Conservation (phyloP, 176 grass and related monocot genomes). For the Melocanna baccifera region DNA sequence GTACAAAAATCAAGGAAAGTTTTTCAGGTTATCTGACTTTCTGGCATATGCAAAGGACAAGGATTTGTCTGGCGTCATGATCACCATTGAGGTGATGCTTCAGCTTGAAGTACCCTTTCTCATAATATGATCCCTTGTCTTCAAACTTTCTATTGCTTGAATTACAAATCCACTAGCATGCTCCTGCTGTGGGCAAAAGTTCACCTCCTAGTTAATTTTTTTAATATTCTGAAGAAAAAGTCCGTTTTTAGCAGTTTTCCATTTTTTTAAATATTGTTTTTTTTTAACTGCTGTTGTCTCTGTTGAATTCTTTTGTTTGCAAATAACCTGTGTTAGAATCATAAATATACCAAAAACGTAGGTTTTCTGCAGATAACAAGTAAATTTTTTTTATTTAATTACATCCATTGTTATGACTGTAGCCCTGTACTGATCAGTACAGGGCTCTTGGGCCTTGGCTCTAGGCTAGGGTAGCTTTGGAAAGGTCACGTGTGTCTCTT, state of each 20-base stretch:
- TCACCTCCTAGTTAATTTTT: conserved; percentile 1
- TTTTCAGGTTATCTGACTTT: conserved; percentile 71
- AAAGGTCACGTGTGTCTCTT: background rate
- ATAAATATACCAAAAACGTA: background rate
- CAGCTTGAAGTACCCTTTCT: background rate
- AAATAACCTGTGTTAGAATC: background rate
- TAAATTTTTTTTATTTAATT: background rate
- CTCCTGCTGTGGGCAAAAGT: background rate
- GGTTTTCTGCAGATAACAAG: background rate
- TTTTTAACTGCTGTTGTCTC: background rate
- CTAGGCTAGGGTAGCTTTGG: background rate
- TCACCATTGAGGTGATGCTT: conserved; percentile 62
- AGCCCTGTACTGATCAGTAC: background rate
- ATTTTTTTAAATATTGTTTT: background rate
- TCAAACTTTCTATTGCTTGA: background rate
- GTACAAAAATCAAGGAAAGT: conserved; percentile 48
- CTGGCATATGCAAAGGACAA: conserved; percentile 54
- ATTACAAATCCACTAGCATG: background rate
- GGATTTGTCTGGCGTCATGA: conserved; percentile 63
- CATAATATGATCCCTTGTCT: background rate
- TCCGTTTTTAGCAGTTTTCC: too few relatives aligned
- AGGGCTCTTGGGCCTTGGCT: background rate
- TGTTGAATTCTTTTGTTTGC: background rate
- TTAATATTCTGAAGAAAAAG: background rate
- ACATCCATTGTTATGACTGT: background rate